A percentile compares a stretch with the other conserved stretches of the same genome.
Conservation (phyloP, 768 basidiomycete genomes). For the Mycena rebaudengoi region DNA sequence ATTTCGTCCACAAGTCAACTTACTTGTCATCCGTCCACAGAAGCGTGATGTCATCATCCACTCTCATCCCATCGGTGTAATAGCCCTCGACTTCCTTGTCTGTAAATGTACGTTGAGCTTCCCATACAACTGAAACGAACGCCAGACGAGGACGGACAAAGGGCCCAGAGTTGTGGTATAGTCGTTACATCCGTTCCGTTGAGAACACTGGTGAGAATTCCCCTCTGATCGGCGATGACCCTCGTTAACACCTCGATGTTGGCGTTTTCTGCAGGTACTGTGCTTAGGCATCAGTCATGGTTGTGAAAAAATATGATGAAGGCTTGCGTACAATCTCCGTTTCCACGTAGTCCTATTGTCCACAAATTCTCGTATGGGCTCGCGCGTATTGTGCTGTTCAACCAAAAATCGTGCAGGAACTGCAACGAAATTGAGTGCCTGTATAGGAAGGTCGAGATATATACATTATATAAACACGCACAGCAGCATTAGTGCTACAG, state of each 20-base stretch:
- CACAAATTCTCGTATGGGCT: slow-evolving; percentile 68
- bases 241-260: no score
- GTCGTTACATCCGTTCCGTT: slow-evolving; percentile 52
- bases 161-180: slow-evolving; percentile 73
- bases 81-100: slow-evolving; percentile 73
- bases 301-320: no score
- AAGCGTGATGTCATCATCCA: slow-evolving; percentile 70
- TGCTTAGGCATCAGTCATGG: no score
- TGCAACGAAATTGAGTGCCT: background rate
- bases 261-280: no score
- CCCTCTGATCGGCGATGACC: slow-evolving; percentile 68
- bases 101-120: slow-evolving; percentile 27
- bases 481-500: background rate
- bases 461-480: background rate
- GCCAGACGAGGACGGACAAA: slow-evolving; percentile 51
- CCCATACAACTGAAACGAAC: background rate
- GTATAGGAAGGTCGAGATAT: background rate
- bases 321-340: slow-evolving; percentile 54
- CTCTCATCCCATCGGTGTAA: slow-evolving; percentile 68
- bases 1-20: slow-evolving; percentile 15
- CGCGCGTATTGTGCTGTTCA: slow-evolving; percentile 64
- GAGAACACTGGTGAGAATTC: slow-evolving; percentile 64
- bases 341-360: slow-evolving; percentile 77
- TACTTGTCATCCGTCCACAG: slow-evolving; percentile 81
- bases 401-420: slow-evolving; percentile 69